Evolutionary conservation across 371 early-diverging fungal species (phyloP).

Genomic region (Mortierella sp.): DNA sequence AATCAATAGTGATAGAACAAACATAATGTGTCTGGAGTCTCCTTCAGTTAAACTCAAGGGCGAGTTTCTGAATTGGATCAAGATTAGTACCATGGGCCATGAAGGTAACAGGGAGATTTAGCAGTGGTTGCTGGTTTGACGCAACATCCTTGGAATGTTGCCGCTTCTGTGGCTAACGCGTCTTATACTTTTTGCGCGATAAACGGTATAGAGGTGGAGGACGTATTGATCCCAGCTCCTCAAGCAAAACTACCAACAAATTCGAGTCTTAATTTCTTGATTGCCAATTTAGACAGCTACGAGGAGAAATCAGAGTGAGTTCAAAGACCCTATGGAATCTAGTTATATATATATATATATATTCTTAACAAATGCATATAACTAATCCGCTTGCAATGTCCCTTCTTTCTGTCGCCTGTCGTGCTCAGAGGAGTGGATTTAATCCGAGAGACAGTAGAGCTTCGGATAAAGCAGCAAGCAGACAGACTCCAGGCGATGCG

Average conservation of each 20-base stretch:
- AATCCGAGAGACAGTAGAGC: conserved; percentile 18
- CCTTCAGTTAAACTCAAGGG: conserved; percentile 40
- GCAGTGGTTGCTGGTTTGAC: not conserved
- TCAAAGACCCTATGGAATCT: too few species aligned
- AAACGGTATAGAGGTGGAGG: too few species aligned
- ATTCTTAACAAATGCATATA: too few species aligned
- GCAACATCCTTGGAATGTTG: not conserved
- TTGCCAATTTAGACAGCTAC: too few species aligned
- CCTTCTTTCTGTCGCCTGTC: not conserved
- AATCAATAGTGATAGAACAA: conserved; percentile 39
- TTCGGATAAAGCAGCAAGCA: conserved; percentile 23
- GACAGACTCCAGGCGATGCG: conserved; percentile 15
- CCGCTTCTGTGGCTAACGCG: not conserved
- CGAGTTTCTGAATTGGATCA: conserved; percentile 42
- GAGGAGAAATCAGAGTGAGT: too few species aligned
- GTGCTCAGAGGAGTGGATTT: conserved; percentile 24
- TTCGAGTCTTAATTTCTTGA: too few species aligned
- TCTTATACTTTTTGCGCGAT: not conserved
- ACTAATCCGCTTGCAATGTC: not conserved
- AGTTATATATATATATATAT: too few species aligned
- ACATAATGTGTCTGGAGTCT: conserved; percentile 40
- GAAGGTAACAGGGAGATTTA: conserved; percentile 15
- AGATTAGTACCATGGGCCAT: conserved; percentile 24
- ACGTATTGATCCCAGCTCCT: too few species aligned
- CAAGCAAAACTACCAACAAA: too few species aligned